Evolutionary conservation across 441 rosid species (phyloP).

Genomic region (Cnidoscolus chayamansa): DNA sequence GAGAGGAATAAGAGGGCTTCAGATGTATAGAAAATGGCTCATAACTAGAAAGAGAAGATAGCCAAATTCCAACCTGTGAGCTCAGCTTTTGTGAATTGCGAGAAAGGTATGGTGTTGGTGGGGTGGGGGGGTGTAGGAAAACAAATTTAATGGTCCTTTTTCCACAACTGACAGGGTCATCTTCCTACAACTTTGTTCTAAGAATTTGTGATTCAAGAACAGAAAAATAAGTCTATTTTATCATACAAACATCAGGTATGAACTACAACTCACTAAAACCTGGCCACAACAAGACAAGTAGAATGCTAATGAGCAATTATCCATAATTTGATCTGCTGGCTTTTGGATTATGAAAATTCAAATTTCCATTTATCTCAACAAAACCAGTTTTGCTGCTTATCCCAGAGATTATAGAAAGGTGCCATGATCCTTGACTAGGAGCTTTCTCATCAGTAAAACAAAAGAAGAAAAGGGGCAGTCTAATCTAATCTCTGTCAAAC

Average conservation of each 20-base stretch:
- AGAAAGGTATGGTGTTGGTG: background rate
- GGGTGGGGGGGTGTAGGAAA: background rate
- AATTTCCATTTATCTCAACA: background rate
- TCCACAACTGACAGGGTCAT: conserved; percentile 5
- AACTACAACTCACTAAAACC: background rate
- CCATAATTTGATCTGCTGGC: background rate
- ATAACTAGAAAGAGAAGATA: conserved; percentile 7
- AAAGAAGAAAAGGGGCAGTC: background rate
- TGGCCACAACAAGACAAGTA: background rate
- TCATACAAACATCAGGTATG: background rate
- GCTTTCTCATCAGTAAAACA: conserved; percentile 3
- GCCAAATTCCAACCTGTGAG: conserved; percentile 1
- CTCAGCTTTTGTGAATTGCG: conserved; percentile 3
- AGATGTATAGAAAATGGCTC: background rate
- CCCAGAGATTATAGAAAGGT: background rate
- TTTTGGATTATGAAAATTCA: background rate
- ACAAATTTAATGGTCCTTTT: background rate
- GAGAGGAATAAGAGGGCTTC: background rate
- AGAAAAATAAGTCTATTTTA: background rate
- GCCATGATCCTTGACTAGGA: background rate
- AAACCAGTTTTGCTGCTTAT: background rate
- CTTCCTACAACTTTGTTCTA: background rate
- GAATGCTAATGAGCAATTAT: background rate
- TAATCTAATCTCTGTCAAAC: background rate
- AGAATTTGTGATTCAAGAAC: background rate